Conservation (phyloP, 1,284 basidiomycete genomes). For the Ustilago cynodontis region DNA sequence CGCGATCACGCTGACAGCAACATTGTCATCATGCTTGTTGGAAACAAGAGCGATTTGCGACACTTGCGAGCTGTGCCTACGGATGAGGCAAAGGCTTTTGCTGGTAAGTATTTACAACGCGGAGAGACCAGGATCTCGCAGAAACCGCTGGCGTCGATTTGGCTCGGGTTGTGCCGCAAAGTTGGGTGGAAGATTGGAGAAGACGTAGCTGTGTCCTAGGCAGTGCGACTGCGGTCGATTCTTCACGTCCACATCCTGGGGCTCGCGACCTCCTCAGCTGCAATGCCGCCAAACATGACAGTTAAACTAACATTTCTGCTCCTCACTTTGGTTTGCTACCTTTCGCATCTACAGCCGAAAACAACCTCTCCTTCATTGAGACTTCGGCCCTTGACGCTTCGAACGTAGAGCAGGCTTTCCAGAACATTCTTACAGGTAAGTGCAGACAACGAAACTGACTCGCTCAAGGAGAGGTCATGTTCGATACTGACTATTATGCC, state of each 20-base stretch:
- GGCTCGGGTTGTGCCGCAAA: neutral
- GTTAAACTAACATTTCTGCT: neutral
- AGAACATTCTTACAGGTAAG: conserved; percentile 92
- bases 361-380: conserved; percentile 89
- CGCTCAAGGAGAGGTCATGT: neutral
- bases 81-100: conserved; percentile 74
- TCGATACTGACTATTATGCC: neutral
- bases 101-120: conserved; percentile 48
- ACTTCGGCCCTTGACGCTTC: conserved; percentile 99
- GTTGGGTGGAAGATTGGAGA: no score
- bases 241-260: neutral
- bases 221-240: neutral
- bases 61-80: conserved; percentile 95
- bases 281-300: neutral
- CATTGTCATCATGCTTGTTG: conserved; percentile 73
- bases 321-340: neutral
- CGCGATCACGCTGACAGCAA: conserved; percentile 75
- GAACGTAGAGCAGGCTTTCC: conserved; percentile 93
- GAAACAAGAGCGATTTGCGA: conserved; percentile 94
- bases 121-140: neutral
- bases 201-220: neutral
- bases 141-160: neutral
- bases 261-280: neutral
- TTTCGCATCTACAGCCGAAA: conserved; percentile 74
- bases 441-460: conserved; percentile 17